Evolutionary conservation across 805 yeast genomes (phyloP).

Genomic region (Tetrapisispora arboricola): DNA sequence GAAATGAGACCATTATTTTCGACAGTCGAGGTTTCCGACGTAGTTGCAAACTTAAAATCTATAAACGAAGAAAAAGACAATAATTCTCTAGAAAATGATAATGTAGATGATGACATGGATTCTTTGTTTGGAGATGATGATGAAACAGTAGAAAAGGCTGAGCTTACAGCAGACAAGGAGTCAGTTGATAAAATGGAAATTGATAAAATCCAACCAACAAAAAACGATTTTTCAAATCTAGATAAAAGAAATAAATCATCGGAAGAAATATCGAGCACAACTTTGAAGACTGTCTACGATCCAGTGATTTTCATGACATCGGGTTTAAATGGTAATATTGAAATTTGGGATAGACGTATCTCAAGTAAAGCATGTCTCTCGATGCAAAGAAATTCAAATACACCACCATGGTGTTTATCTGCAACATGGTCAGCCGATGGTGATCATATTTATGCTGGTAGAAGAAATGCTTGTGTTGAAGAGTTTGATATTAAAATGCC

Average conservation of each 20-base stretch:
- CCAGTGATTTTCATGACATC: conserved; percentile 62
- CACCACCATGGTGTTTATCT: conserved; percentile 92
- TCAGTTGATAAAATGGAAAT: neutral
- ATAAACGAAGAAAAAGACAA: conserved; percentile 23
- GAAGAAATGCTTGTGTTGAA: conserved; percentile 83
- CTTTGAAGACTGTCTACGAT: conserved; percentile 26
- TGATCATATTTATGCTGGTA: conserved; percentile 65
- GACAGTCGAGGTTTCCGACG: conserved; percentile 32
- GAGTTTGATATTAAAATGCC: conserved; percentile 54
- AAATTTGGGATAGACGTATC: conserved; percentile 72
- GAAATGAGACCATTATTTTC: conserved; percentile 56
- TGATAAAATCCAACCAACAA: conserved; percentile 3
- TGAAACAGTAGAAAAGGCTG: conserved; percentile 22
- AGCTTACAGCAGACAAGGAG: conserved; percentile 6
- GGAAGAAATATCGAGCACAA: conserved; percentile 19
- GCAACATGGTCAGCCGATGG: conserved; percentile 87
- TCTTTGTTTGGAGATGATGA: conserved; percentile 53
- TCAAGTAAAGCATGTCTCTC: conserved; percentile 33
- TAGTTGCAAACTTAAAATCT: conserved; percentile 10
- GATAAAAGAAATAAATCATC: conserved; percentile 3
- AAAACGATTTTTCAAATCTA: neutral
- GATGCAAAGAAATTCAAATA: conserved; percentile 45
- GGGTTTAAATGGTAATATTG: conserved; percentile 70
- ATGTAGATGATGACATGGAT: conserved; percentile 39
- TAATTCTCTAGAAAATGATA: conserved; percentile 7